Evolutionary conservation across 208 protist genomes (phyloP), one percentile per base, ranked within the genome.

Genomic region (Plasmodiophora brassicae): DNA sequence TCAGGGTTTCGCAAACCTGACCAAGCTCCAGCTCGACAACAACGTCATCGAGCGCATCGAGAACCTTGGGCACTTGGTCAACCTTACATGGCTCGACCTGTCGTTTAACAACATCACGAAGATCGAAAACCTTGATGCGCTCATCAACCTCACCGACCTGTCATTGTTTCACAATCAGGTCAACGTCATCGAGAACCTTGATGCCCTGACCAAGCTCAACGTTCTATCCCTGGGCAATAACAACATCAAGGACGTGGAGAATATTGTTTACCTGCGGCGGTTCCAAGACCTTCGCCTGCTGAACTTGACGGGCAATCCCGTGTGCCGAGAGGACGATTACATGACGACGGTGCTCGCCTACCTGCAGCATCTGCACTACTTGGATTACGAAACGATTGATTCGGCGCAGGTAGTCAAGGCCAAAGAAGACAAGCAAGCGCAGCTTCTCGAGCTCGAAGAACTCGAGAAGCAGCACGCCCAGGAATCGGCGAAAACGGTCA

Each of bases 1-100:
- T 45, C 92, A 91, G 86, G 93, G 93, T 1, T 92, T 97, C 14
- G 88, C 92, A 35, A 91, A 91, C 45, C 88, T 98, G 35, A 96
- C 93, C 0, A 97, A 96, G 90, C 92, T 98, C 85, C 93, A 96
- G 57, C 92, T 98, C 43, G 96, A 98, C 90, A 98, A 97, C 92
- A 98, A 98, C 89, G 91, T 94, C 71, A 98, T 98, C 87, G 89
- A 89, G 44, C 92, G 89, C 35, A 97, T 97, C 45, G 94, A 98
- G 78, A 95, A 96, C 87, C 88, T 98, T 22, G 91, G 91, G 10
- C 92, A 96, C 71, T 90, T 98, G 22, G 36, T 91, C 36, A 86
- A 87, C 91, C 8, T 89, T 36, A 0, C 44, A 71, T 90, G 45
- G 90, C 83, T 91, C 25, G 89, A 98, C 88, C 91, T 98, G 35